Base-by-base conservation (phyloP, 768 basidiomycete species). In the Lyophyllum semitale region DNA sequence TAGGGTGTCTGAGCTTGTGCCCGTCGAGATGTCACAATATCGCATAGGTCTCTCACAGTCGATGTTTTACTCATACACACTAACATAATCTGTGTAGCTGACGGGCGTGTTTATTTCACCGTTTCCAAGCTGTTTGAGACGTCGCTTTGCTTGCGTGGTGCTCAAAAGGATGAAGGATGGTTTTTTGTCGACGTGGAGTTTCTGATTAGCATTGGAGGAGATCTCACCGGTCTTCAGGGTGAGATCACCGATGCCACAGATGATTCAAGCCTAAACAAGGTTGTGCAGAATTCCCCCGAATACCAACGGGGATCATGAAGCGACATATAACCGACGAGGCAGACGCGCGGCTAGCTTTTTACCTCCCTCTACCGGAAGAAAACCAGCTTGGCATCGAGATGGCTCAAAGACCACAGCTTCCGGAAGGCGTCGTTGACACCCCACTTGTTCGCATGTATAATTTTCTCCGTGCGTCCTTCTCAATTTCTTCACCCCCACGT, bases 361-460 rank as follows among this genome's bases (percentile, higher is more conserved):
- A 90, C 66, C 70, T 86, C 8, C 81, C 80, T 40, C 62, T 77
- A 23, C 78, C 77, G 26, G 73, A 77, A 4, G 66, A 73, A 2
- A 69, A 69, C 15, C 74, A 72, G 50, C 77, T 76, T 27, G 75
- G 71, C 15, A 59, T 71, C 18, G 73, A 78, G 26, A 59, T 72
- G 12, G 77, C 81, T 22, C 74, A 78, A 38, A 68, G 74, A 46
- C 80, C 77, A 15, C 74, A 83, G 64, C 71, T 91, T 23, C 81
- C 85, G 0, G 77, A 80, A 43, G 83, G 83, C 46, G 77, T 83
- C 26, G 78, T 88, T 15, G 94, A 97, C 64, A 80, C 91, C 25
- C 95, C 95, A 11, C 80, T 98, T 3, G 82, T 94, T 8, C 83
- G 95, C 38, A 65, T 93, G 7, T 95, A 83, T 72, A 96, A 95